These are phyloP conservation scores for Scenedesmus sp. DNA, from an alignment of 163 green algal species.

Conservation along the genomic window DNA sequence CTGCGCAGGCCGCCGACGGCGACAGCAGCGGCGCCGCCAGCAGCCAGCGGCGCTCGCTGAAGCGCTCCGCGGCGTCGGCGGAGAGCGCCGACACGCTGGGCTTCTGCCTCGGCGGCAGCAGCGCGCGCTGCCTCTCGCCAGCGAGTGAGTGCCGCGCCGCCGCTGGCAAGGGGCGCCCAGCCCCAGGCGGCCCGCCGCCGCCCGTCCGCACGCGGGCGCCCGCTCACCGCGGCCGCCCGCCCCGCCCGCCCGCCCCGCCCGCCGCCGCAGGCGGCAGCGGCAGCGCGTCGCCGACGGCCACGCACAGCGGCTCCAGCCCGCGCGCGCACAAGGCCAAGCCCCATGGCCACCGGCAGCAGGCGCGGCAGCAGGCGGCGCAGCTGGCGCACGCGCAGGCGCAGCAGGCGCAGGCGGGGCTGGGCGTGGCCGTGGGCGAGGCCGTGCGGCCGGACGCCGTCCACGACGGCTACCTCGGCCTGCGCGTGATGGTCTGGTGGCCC, in stretches of 20 bases:
- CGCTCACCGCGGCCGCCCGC: no score
- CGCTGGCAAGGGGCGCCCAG: no score
- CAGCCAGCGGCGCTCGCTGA: constrained; percentile 2
- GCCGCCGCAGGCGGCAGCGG: neutral
- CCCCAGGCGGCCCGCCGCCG: no score
- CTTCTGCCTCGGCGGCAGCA: neutral
- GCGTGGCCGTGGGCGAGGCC: no score
- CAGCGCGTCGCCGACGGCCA: constrained; percentile 5
- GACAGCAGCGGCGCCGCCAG: no score
- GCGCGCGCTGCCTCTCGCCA: neutral
- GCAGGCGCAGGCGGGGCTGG: no score
- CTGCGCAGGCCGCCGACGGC: no score
- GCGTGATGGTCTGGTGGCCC: constrained; percentile 49
- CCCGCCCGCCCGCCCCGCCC: no score
- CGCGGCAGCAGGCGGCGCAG: neutral
- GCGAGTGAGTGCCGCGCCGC: constrained; percentile 9
- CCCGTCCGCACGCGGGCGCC: no score
- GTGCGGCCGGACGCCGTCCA: neutral
- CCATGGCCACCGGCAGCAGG: constrained; percentile 2
- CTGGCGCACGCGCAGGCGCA: no score
- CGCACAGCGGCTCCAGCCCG: neutral
- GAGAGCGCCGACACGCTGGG: constrained; percentile 2
- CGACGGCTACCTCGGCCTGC: constrained; percentile 7
- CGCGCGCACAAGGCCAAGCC: neutral
- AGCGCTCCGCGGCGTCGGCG: constrained; percentile 3